These are phyloP conservation scores for Aspergillus olivimuriae DNA, from an alignment of 495 filamentous ascomycete genomes.

Conservation along the genomic window DNA sequence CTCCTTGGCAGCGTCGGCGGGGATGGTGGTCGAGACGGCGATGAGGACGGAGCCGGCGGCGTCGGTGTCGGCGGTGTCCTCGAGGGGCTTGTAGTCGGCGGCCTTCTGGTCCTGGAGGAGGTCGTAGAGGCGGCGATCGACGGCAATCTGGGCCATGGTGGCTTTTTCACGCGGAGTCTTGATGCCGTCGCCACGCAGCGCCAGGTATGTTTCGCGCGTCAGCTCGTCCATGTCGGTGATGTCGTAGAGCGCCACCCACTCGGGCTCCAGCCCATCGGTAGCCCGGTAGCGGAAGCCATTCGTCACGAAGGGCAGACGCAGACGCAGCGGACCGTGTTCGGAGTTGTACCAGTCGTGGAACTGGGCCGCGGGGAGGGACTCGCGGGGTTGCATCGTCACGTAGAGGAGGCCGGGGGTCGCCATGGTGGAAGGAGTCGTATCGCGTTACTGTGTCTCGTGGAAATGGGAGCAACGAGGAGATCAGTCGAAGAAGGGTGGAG, in stretches of 20 bases:
- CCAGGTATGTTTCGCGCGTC: slow-evolving; percentile 57
- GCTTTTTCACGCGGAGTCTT: slow-evolving; percentile 67
- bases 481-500: too few species aligned
- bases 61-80: slow-evolving; percentile 50
- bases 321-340: slow-evolving; percentile 73
- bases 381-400: slow-evolving; percentile 70
- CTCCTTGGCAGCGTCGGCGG: slow-evolving; percentile 46
- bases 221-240: slow-evolving; percentile 66
- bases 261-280: slow-evolving; percentile 49
- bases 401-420: slow-evolving; percentile 59
- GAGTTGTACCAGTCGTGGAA: slow-evolving; percentile 92
- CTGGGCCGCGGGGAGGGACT: slow-evolving; percentile 54
- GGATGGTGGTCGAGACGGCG: slow-evolving; percentile 51
- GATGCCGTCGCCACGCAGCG: slow-evolving; percentile 55
- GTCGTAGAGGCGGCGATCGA: slow-evolving; percentile 64
- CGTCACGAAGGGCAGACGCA: slow-evolving; percentile 63
- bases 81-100: slow-evolving; percentile 48
- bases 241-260: slow-evolving; percentile 76
- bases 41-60: slow-evolving; percentile 56
- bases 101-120: slow-evolving; percentile 48
- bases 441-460: too few species aligned
- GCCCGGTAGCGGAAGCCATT: slow-evolving; percentile 77
- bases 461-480: too few species aligned
- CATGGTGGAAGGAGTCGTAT: slow-evolving; percentile 19
- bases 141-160: slow-evolving; percentile 68